Conservation (phyloP, 352 stramenopile genomes). For the Saprolegnia diclina region DNA sequence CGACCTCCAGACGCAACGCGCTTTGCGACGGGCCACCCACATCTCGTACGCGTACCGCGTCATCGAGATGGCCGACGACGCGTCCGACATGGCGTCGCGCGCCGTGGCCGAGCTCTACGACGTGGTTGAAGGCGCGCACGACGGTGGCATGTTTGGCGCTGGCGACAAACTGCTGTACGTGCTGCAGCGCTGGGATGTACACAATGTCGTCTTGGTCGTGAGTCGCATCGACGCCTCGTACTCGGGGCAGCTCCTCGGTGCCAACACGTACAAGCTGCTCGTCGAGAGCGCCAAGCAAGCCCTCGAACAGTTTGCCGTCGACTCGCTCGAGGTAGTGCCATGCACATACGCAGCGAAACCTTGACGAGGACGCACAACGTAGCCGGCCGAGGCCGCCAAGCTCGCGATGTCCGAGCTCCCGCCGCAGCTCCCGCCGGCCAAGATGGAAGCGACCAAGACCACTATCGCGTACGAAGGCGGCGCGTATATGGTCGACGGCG, state of each 20-base stretch:
- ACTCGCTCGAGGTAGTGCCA: conserved; percentile 33
- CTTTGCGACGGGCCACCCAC: not conserved
- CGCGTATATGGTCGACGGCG: conserved; percentile 41
- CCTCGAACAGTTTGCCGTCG: conserved; percentile 48
- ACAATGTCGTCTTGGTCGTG: conserved; percentile 63
- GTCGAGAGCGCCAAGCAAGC: conserved; percentile 65
- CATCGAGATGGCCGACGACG: not conserved
- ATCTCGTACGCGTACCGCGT: conserved; percentile 16
- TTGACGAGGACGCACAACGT: conserved; percentile 34
- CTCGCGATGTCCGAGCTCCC: conserved; percentile 37
- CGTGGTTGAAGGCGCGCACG: conserved; percentile 51
- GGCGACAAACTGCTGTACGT: conserved; percentile 72
- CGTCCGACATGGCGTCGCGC: conserved; percentile 23
- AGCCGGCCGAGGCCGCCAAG: conserved; percentile 44
- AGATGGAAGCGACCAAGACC: conserved; percentile 31
- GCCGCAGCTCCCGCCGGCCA: conserved; percentile 17
- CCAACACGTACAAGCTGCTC: conserved; percentile 60
- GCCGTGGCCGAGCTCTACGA: conserved; percentile 32
- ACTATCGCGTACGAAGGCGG: conserved; percentile 52
- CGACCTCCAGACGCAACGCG: not conserved
- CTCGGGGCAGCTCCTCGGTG: conserved; percentile 51
- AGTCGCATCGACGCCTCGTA: conserved; percentile 58
- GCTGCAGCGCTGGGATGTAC: conserved; percentile 76
- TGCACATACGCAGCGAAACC: not conserved
- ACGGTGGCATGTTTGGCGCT: conserved; percentile 40